Evolutionary conservation across 371 early-diverging fungal genomes (phyloP), one percentile per base, ranked within the genome.

Genomic region (Smittium mucronatum): DNA sequence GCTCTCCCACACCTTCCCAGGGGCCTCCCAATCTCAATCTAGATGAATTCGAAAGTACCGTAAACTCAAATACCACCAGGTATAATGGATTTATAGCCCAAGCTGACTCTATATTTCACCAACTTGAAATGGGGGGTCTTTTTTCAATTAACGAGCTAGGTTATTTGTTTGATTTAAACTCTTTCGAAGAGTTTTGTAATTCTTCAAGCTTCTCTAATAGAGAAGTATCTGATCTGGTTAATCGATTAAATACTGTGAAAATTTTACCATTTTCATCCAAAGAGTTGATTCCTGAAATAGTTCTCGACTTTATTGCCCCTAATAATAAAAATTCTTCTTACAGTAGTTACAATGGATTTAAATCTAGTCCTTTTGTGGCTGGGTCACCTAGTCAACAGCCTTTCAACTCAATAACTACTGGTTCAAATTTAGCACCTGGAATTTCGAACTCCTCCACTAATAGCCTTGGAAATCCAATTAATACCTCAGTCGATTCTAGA

Each of bases 371-470:
- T 1, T 70, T 70, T 1, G 72, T 70, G 11, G 29, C 63, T 26
- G n/a, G n/a, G n/a, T n/a, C n/a, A n/a, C n/a, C n/a, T n/a, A 25
- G 1, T 8, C 25, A 28, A 30, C 16, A 25, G 17, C 33, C 1
- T 0, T 36, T 21, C 1, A 17, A 31, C 34, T 0, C 35, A 0
- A 34, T 26, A 21, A 34, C 70, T 16, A 47, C 70, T 26, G 16
- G n/a, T 26, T n/a, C 47, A 30, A 11, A 59, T 29, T 34, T 25
- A 33, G 57, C 57, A 65, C 26, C 26, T 36, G 2, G 58, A 17
- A 0, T 69, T 70, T 1, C 64, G 70, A 11, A 67, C 70, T 58
- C 75, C 75, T 2, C 73, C 74, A 64, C 73, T 73, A 1, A 35
- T 76, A 69, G 76, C 25, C 25, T 47, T 47, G n/a, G n/a, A n/a